Evolutionary conservation across 352 stramenopile species (phyloP), one percentile per base, ranked within the genome.

Genomic region (Globisporangium yorkense): DNA sequence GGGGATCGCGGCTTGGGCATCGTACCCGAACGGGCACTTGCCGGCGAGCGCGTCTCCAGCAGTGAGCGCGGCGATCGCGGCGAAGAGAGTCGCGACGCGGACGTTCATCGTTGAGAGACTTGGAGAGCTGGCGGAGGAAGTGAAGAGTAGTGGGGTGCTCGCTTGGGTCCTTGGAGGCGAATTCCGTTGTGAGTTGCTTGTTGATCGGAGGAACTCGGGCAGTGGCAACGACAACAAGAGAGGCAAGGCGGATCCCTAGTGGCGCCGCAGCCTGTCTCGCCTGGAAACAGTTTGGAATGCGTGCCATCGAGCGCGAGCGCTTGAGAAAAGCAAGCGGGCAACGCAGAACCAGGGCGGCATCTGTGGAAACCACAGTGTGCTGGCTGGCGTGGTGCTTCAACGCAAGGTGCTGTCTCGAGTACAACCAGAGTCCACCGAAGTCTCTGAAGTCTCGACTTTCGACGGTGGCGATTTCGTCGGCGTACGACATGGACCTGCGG

Each of bases 41-140:
- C 43, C 54, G 12, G 70, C 68, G 6, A 45, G 9, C 20, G 50
- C 46, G 45, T 40, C 62, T 21, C 49, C 31, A 44, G 41, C 53
- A 47, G 66, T 56, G 39, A 69, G 52, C 16, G 50, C 60, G 20
- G 66, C 63, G n/a, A 76, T 29, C 7, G 65, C 68, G 29, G 71
- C 68, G 39, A 72, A 27, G 49, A 77, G 72, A 9, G 67, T 54
- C 33, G 51, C 56, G 45, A 72, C 61, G 52, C 66, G 71, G 41
- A 77, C 51, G 66, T 77, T 80, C 71, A 80, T 80, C 35, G 51
- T 67, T 54, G 43, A 8, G 24, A 35, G 29, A 10, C 18, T 57
- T 50, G n/a, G 13, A 5, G 16, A 8, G 6, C 12, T 21, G 49
- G 8, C 8, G 40, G 31, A 20, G 7, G 29, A 20, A 39, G 37